Percentiles rank a stretch among this genome's conserved stretches.
These are phyloP conservation scores for Syzygium malaccense DNA, from an alignment of 441 rosid species.

Conservation along the genomic window DNA sequence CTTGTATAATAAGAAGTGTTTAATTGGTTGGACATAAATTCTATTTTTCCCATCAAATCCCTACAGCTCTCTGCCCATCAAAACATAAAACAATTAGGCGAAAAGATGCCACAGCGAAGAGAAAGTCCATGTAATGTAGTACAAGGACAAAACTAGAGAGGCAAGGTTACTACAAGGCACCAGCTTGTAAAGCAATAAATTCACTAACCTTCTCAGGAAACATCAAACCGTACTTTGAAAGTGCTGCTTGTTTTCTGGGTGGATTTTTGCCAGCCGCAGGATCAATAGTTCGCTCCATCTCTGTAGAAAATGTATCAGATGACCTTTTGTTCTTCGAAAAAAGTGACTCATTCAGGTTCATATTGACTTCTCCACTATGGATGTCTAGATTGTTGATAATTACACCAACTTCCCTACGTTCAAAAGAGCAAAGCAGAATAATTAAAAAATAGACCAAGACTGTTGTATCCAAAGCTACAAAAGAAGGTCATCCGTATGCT, in stretches of 20 bases:
- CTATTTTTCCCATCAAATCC: background rate
- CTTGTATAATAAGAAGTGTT: background rate
- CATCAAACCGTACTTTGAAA: slow-evolving; percentile 51
- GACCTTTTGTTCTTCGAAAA: slow-evolving; percentile 51
- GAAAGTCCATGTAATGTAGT: background rate
- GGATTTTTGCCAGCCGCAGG: slow-evolving; percentile 32
- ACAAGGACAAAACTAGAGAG: background rate
- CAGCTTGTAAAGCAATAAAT: background rate
- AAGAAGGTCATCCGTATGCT: background rate
- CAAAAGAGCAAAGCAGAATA: slow-evolving; percentile 11
- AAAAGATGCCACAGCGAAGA: background rate
- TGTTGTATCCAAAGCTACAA: slow-evolving; percentile 2
- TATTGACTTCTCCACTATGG: slow-evolving; percentile 58
- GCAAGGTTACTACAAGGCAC: background rate
- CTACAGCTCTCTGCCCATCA: background rate
- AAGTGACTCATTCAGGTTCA: slow-evolving; percentile 71
- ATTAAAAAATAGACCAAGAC: slow-evolving; percentile 3
- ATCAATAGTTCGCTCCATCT: slow-evolving; percentile 22
- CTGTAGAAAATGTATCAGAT: slow-evolving; percentile 29
- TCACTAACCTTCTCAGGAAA: slow-evolving; percentile 89
- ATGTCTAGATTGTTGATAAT: slow-evolving; percentile 61
- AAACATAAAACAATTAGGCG: background rate
- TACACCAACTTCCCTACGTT: slow-evolving; percentile 75
- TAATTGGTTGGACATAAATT: background rate
- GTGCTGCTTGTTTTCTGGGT: slow-evolving; percentile 37